Conservation (phyloP, 1,284 basidiomycete genomes). For the Bondarzewia mesenterica region DNA sequence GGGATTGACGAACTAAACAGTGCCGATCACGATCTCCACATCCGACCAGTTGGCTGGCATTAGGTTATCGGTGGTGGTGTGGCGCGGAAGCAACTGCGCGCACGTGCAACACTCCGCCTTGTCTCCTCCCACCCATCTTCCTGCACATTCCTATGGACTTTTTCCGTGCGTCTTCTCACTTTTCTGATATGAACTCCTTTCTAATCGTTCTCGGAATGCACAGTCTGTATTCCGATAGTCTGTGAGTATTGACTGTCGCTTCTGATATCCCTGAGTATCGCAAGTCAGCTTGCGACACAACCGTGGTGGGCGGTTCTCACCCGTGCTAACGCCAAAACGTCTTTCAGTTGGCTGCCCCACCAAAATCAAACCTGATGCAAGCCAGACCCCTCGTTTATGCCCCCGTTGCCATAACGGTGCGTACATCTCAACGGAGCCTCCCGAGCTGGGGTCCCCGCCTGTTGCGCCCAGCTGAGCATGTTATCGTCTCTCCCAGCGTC, state of each 20-base stretch:
- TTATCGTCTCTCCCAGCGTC: conserved; percentile 25
- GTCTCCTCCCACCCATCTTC: too few relatives aligned
- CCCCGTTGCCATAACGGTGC: conserved; percentile 42
- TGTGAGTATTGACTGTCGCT: conserved; percentile 23
- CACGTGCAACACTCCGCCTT: not conserved
- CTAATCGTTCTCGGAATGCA: not conserved
- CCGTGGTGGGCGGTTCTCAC: too few relatives aligned
- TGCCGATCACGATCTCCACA: too few relatives aligned
- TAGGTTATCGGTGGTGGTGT: not conserved
- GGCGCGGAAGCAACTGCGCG: too few relatives aligned
- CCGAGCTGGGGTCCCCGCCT: too few relatives aligned
- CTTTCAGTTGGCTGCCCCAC: conserved; percentile 43
- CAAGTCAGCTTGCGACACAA: too few relatives aligned
- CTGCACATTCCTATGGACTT: conserved; percentile 4
- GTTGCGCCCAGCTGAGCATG: too few relatives aligned
- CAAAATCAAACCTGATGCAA: conserved; percentile 34
- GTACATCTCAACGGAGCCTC: conserved; percentile 4
- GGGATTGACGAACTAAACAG: too few relatives aligned
- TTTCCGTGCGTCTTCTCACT: conserved; percentile 6
- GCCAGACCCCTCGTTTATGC: conserved; percentile 34
- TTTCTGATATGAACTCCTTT: too few relatives aligned
- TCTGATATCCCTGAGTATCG: not conserved
- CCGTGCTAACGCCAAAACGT: too few relatives aligned
- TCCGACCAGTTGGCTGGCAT: too few relatives aligned
- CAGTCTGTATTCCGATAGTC: conserved; percentile 41